phyloP scores from a whole-genome alignment of 2,329 filamentous ascomycete genomes.

The Cordyceps tenuipes region DNA sequence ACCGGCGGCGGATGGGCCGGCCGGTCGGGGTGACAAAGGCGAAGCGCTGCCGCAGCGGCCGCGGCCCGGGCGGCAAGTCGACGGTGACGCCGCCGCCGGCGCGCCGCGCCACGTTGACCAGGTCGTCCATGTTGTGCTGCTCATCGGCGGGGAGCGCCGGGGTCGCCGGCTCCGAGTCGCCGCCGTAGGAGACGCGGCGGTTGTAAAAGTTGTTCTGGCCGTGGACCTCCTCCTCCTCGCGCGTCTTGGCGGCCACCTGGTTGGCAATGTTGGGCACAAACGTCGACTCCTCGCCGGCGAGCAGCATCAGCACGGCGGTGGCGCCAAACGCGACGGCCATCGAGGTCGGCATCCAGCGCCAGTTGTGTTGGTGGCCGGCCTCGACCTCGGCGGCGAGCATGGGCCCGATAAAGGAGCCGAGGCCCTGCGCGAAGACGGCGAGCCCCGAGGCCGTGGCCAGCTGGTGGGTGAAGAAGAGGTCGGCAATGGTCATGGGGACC shows the following conservation, averaged over 20 bases:
- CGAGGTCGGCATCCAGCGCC: not conserved
- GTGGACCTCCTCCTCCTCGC: not conserved
- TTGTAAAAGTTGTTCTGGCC: not conserved
- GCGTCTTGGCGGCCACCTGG: not conserved
- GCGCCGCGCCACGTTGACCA: not conserved
- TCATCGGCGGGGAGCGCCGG: not conserved
- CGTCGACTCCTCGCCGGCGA: not conserved
- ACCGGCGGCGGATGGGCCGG: not conserved
- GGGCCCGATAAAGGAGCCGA: not conserved
- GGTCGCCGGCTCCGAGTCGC: not conserved
- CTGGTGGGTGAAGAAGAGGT: constrained; percentile 9
- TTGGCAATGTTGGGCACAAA: constrained; percentile 5
- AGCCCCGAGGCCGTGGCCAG: not conserved
- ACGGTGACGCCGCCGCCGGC: not conserved
- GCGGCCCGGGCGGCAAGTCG: not conserved
- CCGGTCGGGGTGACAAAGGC: not conserved
- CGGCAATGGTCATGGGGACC: constrained; percentile 8
- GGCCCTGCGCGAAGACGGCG: not conserved
- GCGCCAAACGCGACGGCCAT: not conserved
- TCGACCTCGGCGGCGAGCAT: not conserved
- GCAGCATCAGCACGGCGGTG: not conserved
- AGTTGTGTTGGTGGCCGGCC: not conserved
- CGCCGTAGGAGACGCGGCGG: not conserved
- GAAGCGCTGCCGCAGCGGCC: not conserved
- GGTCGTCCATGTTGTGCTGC: not conserved